Conservation (phyloP, 495 filamentous ascomycete genomes). For the Trichoderma virens region DNA sequence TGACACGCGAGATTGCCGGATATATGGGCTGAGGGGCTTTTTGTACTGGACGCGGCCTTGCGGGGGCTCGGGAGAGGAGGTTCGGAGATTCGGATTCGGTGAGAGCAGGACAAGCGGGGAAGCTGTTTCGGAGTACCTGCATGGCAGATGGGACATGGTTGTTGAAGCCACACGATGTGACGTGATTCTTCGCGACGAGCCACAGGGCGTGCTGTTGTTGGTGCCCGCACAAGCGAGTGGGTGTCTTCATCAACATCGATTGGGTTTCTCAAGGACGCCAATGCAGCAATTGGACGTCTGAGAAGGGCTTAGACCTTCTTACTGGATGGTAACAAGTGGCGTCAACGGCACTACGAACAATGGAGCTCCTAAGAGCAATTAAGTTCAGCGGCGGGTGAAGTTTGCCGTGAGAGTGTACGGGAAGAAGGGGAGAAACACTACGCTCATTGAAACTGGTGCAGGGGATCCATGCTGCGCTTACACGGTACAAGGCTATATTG, state of each 20-base stretch:
- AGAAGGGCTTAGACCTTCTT: too few relatives aligned
- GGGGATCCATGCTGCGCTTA: too few relatives aligned
- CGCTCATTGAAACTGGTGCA: too few relatives aligned
- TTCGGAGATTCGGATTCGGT: slow-evolving; percentile 1
- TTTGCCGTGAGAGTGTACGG: too few relatives aligned
- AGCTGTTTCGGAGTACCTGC: background rate
- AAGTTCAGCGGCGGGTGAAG: too few relatives aligned
- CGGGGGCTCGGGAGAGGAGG: background rate
- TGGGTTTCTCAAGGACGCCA: background rate
- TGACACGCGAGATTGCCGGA: background rate
- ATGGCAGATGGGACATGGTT: background rate
- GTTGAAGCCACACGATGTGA: background rate
- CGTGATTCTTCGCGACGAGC: background rate
- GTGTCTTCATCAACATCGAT: background rate
- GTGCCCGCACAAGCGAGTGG: slow-evolving; percentile 1
- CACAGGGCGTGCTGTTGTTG: background rate
- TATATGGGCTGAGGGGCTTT: background rate
- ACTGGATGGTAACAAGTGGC: too few relatives aligned
- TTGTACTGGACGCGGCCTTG: background rate
- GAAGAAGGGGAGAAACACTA: too few relatives aligned
- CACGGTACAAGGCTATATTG: too few relatives aligned
- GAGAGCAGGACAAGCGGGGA: background rate
- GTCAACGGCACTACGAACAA: too few relatives aligned
- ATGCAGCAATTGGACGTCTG: too few relatives aligned
- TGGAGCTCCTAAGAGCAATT: too few relatives aligned